A percentile compares a stretch with the other conserved stretches of the same genome.
phyloP scores from a whole-genome alignment of 371 early-diverging fungal genomes.

The Mucor racemosus region DNA sequence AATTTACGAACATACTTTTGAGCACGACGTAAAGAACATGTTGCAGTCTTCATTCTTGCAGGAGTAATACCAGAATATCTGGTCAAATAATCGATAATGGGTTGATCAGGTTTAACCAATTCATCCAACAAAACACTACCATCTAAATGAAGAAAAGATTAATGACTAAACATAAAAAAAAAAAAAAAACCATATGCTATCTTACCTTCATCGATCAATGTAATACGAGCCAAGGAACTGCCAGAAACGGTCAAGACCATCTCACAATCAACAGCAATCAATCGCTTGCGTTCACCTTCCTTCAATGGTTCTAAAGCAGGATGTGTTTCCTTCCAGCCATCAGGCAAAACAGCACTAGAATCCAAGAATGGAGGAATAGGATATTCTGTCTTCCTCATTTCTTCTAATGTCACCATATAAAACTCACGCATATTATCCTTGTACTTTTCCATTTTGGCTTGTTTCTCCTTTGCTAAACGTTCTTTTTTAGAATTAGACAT shows the following conservation, averaged over 20 bases:
- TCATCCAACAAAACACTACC: slow-evolving; percentile 68
- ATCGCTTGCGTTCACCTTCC: slow-evolving; percentile 19
- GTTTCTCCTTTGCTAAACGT: slow-evolving; percentile 20
- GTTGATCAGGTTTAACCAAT: slow-evolving; percentile 67
- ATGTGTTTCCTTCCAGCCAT: slow-evolving; percentile 64
- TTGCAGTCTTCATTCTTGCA: slow-evolving; percentile 55
- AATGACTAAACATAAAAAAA: too few species aligned
- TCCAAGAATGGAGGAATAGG: slow-evolving; percentile 61
- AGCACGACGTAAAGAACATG: slow-evolving; percentile 61
- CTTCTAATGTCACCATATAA: slow-evolving; percentile 54
- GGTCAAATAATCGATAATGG: slow-evolving; percentile 76
- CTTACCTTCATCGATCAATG: slow-evolving; percentile 62
- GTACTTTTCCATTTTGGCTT: slow-evolving; percentile 15
- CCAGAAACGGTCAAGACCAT: slow-evolving; percentile 80
- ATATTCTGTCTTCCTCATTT: slow-evolving; percentile 52
- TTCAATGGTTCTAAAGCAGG: slow-evolving; percentile 26
- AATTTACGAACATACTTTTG: slow-evolving; percentile 60
- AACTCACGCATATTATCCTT: slow-evolving; percentile 49
- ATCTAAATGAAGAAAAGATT: slow-evolving; percentile 21
- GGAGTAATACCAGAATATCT: slow-evolving; percentile 74
- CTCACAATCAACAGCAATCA: slow-evolving; percentile 84
- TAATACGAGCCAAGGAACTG: slow-evolving; percentile 72
- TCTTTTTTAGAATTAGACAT: slow-evolving; percentile 30
- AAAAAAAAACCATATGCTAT: too few species aligned
- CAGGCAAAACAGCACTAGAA: slow-evolving; percentile 28